A percentile compares a stretch with the other conserved stretches of the same genome.
These are phyloP conservation scores for Prunus dulcis DNA, from an alignment of 306 rosid genomes.

Conservation along the genomic window DNA sequence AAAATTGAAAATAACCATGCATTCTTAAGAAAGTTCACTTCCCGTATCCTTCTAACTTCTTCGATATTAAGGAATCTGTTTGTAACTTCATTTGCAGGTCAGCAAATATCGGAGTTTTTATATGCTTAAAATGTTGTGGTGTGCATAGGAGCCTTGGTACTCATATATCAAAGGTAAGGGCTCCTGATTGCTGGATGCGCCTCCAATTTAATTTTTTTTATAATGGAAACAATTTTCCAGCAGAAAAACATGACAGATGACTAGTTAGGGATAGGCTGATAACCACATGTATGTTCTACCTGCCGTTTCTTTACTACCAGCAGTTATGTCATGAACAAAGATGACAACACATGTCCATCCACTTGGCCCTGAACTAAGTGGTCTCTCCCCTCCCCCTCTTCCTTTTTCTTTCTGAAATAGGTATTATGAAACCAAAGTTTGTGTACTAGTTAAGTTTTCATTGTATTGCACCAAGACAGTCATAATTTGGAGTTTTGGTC, in stretches of 20 bases:
- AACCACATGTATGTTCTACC: not conserved
- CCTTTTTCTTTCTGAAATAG: not conserved
- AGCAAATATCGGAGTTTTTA: conserved; percentile 90
- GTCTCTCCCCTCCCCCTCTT: not conserved
- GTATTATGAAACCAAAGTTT: not conserved
- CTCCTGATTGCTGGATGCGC: conserved; percentile 1
- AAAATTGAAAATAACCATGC: conserved; percentile 10
- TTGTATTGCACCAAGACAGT: not conserved
- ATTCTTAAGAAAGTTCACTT: not conserved
- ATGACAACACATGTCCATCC: not conserved
- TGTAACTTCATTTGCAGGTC: conserved; percentile 59
- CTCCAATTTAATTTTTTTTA: not conserved
- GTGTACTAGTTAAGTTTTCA: not conserved
- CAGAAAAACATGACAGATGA: conserved; percentile 4
- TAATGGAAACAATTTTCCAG: not conserved
- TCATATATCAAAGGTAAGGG: conserved; percentile 86
- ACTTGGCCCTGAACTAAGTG: not conserved
- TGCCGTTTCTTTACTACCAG: not conserved
- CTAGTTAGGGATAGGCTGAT: not conserved
- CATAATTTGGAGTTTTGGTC: not conserved
- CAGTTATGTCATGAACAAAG: not conserved
- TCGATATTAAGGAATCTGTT: conserved; percentile 5
- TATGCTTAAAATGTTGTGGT: conserved; percentile 96
- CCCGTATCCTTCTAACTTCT: conserved; percentile 1
- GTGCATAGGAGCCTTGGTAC: conserved; percentile 95